Conservation (phyloP, 352 stramenopile species). For the Pythium aphanidermatum region DNA sequence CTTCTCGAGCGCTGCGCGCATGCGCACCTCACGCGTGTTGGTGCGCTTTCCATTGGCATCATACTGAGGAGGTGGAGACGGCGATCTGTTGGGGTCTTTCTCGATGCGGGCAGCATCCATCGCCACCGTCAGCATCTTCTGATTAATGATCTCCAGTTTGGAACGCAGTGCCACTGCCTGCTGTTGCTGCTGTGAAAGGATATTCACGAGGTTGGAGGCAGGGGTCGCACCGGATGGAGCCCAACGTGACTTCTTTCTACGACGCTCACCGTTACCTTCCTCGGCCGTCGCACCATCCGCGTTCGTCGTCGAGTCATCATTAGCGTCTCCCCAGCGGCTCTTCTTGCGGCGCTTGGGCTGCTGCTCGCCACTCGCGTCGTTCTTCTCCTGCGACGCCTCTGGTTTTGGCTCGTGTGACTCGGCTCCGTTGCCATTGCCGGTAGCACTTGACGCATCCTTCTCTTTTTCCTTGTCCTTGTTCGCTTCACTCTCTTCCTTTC, state of each 20-base stretch:
- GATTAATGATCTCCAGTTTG: constrained; percentile 67
- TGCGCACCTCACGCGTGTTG: constrained; percentile 95
- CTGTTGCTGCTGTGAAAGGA: constrained; percentile 54
- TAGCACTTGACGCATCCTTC: not conserved
- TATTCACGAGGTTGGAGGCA: constrained; percentile 29
- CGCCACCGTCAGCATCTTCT: constrained; percentile 72
- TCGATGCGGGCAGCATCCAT: constrained; percentile 74
- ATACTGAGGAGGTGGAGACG: constrained; percentile 93
- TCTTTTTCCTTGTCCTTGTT: constrained; percentile 40
- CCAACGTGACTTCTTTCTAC: constrained; percentile 79
- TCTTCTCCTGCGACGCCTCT: not conserved
- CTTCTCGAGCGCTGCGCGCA: constrained; percentile 88
- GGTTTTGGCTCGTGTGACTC: not conserved
- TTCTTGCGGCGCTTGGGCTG: constrained; percentile 66
- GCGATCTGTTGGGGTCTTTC: constrained; percentile 86
- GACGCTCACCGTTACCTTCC: constrained; percentile 36
- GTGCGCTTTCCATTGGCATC: constrained; percentile 94
- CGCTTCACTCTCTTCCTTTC: constrained; percentile 24
- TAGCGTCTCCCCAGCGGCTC: constrained; percentile 81
- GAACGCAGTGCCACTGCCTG: constrained; percentile 65
- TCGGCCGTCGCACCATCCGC: constrained; percentile 8
- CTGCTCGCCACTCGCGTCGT: constrained; percentile 2
- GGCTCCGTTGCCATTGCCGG: constrained; percentile 5
- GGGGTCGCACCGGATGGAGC: constrained; percentile 36
- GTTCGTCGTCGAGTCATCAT: constrained; percentile 20